These are phyloP conservation scores for Aleurites moluccanus DNA, from an alignment of 441 rosid species.

Conservation along the genomic window DNA sequence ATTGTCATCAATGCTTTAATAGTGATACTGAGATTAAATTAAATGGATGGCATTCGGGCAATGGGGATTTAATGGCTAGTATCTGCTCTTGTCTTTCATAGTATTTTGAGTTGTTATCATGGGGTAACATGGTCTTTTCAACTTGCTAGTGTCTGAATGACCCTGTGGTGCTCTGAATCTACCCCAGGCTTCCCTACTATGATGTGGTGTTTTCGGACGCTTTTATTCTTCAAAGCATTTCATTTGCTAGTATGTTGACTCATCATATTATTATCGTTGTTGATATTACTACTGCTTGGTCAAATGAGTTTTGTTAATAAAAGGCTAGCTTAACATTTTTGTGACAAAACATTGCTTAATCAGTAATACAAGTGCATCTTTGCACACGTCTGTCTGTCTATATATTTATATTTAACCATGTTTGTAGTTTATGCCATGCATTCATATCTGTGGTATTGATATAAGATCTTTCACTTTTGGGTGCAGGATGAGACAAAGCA, in stretches of 20 bases:
- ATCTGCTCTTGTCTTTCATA: background rate
- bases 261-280: background rate
- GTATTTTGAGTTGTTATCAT: background rate
- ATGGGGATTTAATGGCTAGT: background rate
- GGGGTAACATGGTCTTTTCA: background rate
- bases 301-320: background rate
- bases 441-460: slow-evolving; percentile 21
- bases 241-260: background rate
- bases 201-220: background rate
- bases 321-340: background rate
- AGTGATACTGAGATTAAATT: background rate
- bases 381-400: background rate
- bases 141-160: background rate
- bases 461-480: slow-evolving; percentile 22
- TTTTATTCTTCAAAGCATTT: slow-evolving; percentile 8
- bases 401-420: background rate
- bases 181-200: background rate
- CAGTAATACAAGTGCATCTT: background rate
- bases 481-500: slow-evolving; percentile 62
- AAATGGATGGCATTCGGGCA: background rate
- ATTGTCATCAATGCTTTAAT: background rate
- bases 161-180: background rate
- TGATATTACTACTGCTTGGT: background rate
- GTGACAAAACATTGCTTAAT: slow-evolving; percentile 10
- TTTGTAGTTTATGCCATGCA: background rate